These are phyloP conservation scores for Paradendryphiella salina DNA, from an alignment of 2,329 filamentous ascomycete species.

Conservation along the genomic window DNA sequence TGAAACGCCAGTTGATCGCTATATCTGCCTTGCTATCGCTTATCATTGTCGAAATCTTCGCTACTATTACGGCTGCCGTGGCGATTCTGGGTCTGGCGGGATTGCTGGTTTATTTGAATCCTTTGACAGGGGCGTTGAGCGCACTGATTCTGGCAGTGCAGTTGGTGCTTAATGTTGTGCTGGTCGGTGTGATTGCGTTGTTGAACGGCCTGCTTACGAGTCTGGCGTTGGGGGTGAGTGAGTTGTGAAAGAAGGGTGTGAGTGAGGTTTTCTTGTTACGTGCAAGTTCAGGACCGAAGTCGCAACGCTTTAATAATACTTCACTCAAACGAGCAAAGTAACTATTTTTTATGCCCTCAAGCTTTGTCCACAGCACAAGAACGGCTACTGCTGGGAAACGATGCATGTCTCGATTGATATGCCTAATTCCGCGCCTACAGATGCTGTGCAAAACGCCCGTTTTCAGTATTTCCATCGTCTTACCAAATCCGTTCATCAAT, in stretches of 20 bases:
- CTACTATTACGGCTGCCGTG: conserved; percentile 21
- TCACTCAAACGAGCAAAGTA: no score
- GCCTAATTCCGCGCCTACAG: conserved; percentile 1
- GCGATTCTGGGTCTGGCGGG: conserved; percentile 22
- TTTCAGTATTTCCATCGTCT: background rate
- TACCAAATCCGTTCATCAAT: background rate
- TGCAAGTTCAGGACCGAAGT: no score
- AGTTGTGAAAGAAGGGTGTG: conserved; percentile 5
- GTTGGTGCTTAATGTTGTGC: conserved; percentile 19
- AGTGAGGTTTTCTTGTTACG: no score
- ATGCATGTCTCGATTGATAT: conserved; percentile 3
- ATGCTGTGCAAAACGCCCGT: conserved; percentile 3
- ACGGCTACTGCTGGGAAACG: background rate
- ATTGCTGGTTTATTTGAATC: conserved; percentile 20
- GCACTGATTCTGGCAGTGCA: conserved; percentile 23
- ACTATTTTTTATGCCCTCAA: no score
- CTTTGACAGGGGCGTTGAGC: conserved; percentile 18
- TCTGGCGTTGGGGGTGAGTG: conserved; percentile 15
- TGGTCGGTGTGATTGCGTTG: conserved; percentile 20
- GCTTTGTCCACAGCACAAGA: background rate
- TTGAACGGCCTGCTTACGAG: conserved; percentile 19
- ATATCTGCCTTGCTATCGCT: conserved; percentile 17
- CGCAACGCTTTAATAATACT: no score
- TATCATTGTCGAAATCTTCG: conserved; percentile 28
- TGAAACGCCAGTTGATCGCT: conserved; percentile 16